Percentiles rank a stretch among this genome's conserved stretches.
Evolutionary conservation across 164 flowering plant species (phyloP).

Genomic region (Akebia trifoliata): DNA sequence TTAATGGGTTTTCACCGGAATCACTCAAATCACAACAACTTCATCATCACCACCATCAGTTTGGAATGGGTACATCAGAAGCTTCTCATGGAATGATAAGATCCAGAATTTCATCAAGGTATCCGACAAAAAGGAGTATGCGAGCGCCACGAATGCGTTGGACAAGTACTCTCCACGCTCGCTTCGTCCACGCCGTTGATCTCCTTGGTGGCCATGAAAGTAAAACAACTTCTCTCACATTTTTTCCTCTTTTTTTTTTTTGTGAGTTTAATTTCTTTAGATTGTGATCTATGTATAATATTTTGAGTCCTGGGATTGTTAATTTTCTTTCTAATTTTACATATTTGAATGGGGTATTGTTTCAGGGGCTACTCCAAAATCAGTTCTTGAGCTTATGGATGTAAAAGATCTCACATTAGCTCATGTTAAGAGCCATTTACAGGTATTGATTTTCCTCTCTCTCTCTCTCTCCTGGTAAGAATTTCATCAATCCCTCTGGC

Average conservation of each 20-base stretch:
- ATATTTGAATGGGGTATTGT: neutral
- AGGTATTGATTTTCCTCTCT: slow-evolving; percentile 35
- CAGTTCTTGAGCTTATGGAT: slow-evolving; percentile 81
- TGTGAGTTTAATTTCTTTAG: neutral
- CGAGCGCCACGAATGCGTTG: slow-evolving; percentile 77
- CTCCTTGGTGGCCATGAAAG: slow-evolving; percentile 84
- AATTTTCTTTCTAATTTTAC: neutral
- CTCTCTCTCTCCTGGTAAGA: slow-evolving; percentile 10
- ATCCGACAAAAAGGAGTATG: slow-evolving; percentile 51
- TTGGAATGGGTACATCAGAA: slow-evolving; percentile 28
- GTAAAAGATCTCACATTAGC: slow-evolving; percentile 75
- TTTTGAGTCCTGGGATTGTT: no score
- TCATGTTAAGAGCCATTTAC: slow-evolving; percentile 76
- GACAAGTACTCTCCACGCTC: slow-evolving; percentile 66
- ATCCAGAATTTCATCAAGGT: slow-evolving; percentile 48
- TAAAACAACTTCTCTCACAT: slow-evolving; percentile 15
- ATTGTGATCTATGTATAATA: no score
- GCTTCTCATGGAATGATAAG: slow-evolving; percentile 35
- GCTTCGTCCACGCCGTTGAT: slow-evolving; percentile 72
- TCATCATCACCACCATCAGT: slow-evolving; percentile 29
- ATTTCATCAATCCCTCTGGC: slow-evolving; percentile 25
- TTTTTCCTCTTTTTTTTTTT: neutral
- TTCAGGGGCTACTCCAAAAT: slow-evolving; percentile 70
- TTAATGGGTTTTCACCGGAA: slow-evolving; percentile 35
- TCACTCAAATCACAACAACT: slow-evolving; percentile 27